Evolutionary conservation across 306 rosid genomes (phyloP).

Genomic region (Cicer arietinum): DNA sequence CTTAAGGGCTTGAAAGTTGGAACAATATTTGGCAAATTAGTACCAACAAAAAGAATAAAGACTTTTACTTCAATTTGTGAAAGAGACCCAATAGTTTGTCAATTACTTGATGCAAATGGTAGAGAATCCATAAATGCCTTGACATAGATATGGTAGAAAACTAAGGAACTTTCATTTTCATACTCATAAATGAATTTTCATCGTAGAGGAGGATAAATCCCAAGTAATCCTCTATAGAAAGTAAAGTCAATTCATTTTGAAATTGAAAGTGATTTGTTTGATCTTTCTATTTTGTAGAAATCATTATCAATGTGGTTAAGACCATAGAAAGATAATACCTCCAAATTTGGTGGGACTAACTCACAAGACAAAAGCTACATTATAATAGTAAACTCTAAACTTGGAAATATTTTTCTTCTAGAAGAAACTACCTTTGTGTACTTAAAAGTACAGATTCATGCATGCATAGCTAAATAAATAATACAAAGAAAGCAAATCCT

Average conservation of each 20-base stretch:
- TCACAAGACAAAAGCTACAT: background rate
- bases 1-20: constrained; percentile 23
- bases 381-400: constrained; percentile 3
- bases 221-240: constrained; percentile 42
- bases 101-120: constrained; percentile 31
- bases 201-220: constrained; percentile 26
- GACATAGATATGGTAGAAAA: constrained; percentile 40
- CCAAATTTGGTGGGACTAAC: constrained; percentile 45
- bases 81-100: constrained; percentile 38
- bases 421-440: constrained; percentile 36
- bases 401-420: constrained; percentile 27
- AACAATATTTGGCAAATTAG: background rate
- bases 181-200: constrained; percentile 29
- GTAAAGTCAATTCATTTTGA: constrained; percentile 45
- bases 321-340: constrained; percentile 35
- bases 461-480: constrained; percentile 40
- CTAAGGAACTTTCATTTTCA: constrained; percentile 51
- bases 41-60: constrained; percentile 26
- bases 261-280: constrained; percentile 41
- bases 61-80: constrained; percentile 37
- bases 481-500: constrained; percentile 30
- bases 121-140: constrained; percentile 41
- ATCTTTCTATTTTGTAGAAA: constrained; percentile 23
- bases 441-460: constrained; percentile 42
- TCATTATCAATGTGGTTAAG: constrained; percentile 20